Conservation (phyloP, 805 yeast species). For the Zygoascus flipseniorum region DNA sequence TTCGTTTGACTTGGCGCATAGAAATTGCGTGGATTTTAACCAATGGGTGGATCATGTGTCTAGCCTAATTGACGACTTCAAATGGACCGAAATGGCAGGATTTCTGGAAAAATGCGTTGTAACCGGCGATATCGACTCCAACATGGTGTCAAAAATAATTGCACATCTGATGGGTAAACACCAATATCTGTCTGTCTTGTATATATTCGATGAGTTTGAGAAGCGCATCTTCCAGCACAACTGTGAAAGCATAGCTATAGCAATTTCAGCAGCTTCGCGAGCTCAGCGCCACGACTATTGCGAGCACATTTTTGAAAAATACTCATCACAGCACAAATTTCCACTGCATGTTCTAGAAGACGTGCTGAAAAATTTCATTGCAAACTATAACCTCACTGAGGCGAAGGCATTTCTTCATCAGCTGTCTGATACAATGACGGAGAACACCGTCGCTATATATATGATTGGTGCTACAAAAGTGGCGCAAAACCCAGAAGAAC, state of each 20-base stretch:
- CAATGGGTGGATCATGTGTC: slow-evolving; percentile 2
- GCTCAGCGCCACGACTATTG: slow-evolving; percentile 7
- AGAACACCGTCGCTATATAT: slow-evolving; percentile 7
- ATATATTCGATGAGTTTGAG: slow-evolving; percentile 9
- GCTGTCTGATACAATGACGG: slow-evolving; percentile 7
- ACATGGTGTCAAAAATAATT: slow-evolving; percentile 4
- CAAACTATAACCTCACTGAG: slow-evolving; percentile 11
- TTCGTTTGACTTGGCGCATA: not conserved
- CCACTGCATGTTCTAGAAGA: slow-evolving; percentile 5
- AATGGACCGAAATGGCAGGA: slow-evolving; percentile 3
- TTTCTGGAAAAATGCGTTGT: slow-evolving; percentile 1
- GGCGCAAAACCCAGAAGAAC: slow-evolving; percentile 7
- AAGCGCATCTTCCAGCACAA: slow-evolving; percentile 1
- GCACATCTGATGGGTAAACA: slow-evolving; percentile 3
- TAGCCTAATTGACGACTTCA: not conserved
- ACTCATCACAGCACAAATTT: slow-evolving; percentile 7
- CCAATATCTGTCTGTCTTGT: slow-evolving; percentile 6
- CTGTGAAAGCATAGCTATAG: slow-evolving; percentile 6
- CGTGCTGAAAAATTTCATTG: slow-evolving; percentile 9
- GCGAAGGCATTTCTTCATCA: slow-evolving; percentile 14
- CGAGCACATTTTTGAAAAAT: slow-evolving; percentile 10
- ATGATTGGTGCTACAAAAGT: slow-evolving; percentile 7
- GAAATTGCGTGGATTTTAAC: not conserved
- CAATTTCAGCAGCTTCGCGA: slow-evolving; percentile 11
- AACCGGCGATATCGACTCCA: not conserved